Evolutionary conservation across 495 filamentous ascomycete genomes (phyloP), one percentile per base, ranked within the genome.

Genomic region (Xylaria longipes): DNA sequence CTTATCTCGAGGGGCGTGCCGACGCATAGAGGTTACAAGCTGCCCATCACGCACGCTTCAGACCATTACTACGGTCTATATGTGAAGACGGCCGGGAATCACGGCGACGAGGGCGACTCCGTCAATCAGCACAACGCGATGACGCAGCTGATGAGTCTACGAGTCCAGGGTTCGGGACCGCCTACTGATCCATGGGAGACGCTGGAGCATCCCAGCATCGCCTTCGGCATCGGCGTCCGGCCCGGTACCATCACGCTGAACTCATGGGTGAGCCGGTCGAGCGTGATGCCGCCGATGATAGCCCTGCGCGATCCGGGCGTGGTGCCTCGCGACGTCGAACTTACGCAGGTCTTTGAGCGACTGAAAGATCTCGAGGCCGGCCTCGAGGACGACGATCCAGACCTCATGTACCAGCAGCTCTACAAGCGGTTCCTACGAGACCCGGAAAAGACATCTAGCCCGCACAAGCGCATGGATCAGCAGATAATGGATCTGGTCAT

Each of bases 401-500:
- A 86, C 12, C 73, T 84, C 76, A 78, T 87, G 84, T 90, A 89
- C 77, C 80, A 81, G 63, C 80, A 81, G 57, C 81, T 89, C 5
- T 89, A 89, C 76, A 81, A 80, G 35, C 80, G 80, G 27, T 79
- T 89, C 31, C 79, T 89, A 29, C 81, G 77, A 43, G 87, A 89
- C 66, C 85, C 87, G 6, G 87, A 88, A 73, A 85, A 82, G 73
- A 75, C 80, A 22, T 71, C 80, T 14, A 83, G 74, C 61, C 86
- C 87, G 20, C 85, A 89, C 72, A 85, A 83, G 74, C 83, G 86
- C 29, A 85, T 91, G 74, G 89, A 91, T 69, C 85, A 82, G 74
- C 91, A 93, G 75, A 92, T 93, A 61, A 85, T 84, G 25, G 90
- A 92, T 75, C 82, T 93, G 22, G 87, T 92, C 50, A 85, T 87